Evolutionary conservation across 2,329 filamentous ascomycete genomes (phyloP).

Genomic region (Penicillium sp.): DNA sequence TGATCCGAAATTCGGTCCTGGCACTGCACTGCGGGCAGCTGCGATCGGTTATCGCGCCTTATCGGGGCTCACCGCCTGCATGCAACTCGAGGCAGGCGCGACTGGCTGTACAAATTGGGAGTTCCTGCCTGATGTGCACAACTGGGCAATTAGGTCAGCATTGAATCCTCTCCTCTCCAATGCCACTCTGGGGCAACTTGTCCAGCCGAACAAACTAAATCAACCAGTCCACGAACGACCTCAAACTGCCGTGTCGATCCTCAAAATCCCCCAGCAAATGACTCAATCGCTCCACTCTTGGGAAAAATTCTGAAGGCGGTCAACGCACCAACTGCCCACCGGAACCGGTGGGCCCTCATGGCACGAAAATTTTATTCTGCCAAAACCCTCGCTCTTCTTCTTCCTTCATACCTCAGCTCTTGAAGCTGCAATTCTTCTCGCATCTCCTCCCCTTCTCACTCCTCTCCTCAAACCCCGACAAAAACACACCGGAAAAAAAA

Average conservation of each 20-base stretch:
- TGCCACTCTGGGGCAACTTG: no score
- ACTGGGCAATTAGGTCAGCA: no score
- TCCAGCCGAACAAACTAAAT: neutral
- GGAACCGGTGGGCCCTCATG: slow-evolving; percentile 20
- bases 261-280: neutral
- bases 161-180: no score
- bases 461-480: neutral
- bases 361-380: slow-evolving; percentile 27
- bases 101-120: neutral
- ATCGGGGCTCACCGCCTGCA: slow-evolving; percentile 18
- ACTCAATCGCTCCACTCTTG: slow-evolving; percentile 2
- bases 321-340: slow-evolving; percentile 6
- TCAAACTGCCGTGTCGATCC: slow-evolving; percentile 4
- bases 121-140: neutral
- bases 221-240: neutral
- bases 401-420: slow-evolving; percentile 25
- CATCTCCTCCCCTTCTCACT: slow-evolving; percentile 8
- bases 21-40: neutral
- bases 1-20: neutral
- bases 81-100: neutral
- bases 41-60: slow-evolving; percentile 6
- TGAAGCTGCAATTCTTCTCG: slow-evolving; percentile 21
- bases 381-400: slow-evolving; percentile 15
- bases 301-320: slow-evolving; percentile 24
- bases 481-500: slow-evolving; percentile 5